phyloP scores from a whole-genome alignment of 805 yeast species.

The Candida arabinofermentans region DNA sequence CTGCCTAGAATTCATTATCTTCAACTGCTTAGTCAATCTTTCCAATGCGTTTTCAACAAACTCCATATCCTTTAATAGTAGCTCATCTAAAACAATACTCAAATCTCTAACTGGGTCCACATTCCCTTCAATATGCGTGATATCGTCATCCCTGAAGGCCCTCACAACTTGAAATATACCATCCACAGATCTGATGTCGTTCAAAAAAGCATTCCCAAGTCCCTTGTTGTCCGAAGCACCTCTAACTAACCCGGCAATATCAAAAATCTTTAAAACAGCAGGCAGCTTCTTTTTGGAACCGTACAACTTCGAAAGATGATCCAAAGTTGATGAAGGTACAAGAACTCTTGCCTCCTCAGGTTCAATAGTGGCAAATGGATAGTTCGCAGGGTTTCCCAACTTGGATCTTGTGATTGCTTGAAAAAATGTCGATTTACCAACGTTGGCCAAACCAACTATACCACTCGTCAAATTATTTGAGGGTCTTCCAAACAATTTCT shows the following conservation, averaged over 20 bases:
- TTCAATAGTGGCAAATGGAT: slow-evolving; percentile 75
- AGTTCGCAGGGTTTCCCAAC: slow-evolving; percentile 64
- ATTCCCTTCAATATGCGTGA: slow-evolving; percentile 60
- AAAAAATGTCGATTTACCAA: slow-evolving; percentile 55
- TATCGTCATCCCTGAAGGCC: slow-evolving; percentile 59
- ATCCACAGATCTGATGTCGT: slow-evolving; percentile 67
- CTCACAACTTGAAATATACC: slow-evolving; percentile 69
- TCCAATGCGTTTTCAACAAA: slow-evolving; percentile 60
- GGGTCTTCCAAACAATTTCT: slow-evolving; percentile 30
- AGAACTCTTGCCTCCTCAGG: slow-evolving; percentile 61
- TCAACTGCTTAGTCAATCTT: slow-evolving; percentile 65
- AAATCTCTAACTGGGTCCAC: slow-evolving; percentile 65
- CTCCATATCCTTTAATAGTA: slow-evolving; percentile 64
- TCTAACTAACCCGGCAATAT: slow-evolving; percentile 67
- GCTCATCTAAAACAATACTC: slow-evolving; percentile 60
- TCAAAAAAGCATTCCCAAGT: slow-evolving; percentile 67
- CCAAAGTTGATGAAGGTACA: slow-evolving; percentile 49
- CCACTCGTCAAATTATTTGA: slow-evolving; percentile 39
- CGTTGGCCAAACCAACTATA: slow-evolving; percentile 63
- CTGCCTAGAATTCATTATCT: slow-evolving; percentile 85
- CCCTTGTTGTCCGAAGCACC: slow-evolving; percentile 67
- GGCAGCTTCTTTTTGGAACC: slow-evolving; percentile 49
- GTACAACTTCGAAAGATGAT: slow-evolving; percentile 44
- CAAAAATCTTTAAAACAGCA: slow-evolving; percentile 54
- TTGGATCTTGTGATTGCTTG: slow-evolving; percentile 58